These are phyloP conservation scores for Penicillium psychrosexuale DNA, from an alignment of 2,329 filamentous ascomycete species.

Conservation along the genomic window DNA sequence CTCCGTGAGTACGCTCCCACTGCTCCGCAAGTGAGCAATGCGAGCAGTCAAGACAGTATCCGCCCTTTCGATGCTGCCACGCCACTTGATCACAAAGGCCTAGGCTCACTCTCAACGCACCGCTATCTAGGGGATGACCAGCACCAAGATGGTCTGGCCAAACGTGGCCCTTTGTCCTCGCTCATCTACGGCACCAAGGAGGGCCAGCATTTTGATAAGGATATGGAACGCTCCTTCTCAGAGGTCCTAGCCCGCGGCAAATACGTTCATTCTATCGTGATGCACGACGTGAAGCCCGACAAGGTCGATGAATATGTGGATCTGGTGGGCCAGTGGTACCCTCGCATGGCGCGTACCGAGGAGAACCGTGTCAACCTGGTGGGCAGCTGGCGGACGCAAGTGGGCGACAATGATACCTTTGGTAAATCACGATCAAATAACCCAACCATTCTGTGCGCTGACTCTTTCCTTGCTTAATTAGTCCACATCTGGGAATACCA, in stretches of 20 bases:
- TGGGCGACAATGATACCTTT: conserved; percentile 96
- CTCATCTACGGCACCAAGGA: conserved; percentile 97
- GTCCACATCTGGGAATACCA: conserved; percentile 99
- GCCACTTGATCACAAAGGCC: conserved; percentile 44
- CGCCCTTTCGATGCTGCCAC: conserved; percentile 40
- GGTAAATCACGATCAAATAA: conserved; percentile 50
- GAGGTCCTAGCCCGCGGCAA: conserved; percentile 93
- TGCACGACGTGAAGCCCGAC: conserved; percentile 92
- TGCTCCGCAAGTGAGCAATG: conserved; percentile 47
- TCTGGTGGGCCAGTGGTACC: conserved; percentile 88
- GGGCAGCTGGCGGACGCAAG: conserved; percentile 96
- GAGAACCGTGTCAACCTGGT: conserved; percentile 96
- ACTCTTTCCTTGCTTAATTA: conserved; percentile 45
- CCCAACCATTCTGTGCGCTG: background rate
- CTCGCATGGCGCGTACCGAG: conserved; percentile 74
- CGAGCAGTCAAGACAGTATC: conserved; percentile 34
- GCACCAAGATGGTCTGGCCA: conserved; percentile 58
- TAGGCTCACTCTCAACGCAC: conserved; percentile 60
- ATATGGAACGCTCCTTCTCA: conserved; percentile 94
- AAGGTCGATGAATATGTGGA: conserved; percentile 93
- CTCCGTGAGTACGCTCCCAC: conserved; percentile 44
- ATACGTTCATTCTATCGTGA: conserved; percentile 96
- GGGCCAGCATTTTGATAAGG: conserved; percentile 86
- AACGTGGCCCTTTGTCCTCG: conserved; percentile 72
- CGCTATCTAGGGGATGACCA: conserved; percentile 55